phyloP scores from a whole-genome alignment of 2,329 filamentous ascomycete species.

The Colletotrichum coccodes region DNA sequence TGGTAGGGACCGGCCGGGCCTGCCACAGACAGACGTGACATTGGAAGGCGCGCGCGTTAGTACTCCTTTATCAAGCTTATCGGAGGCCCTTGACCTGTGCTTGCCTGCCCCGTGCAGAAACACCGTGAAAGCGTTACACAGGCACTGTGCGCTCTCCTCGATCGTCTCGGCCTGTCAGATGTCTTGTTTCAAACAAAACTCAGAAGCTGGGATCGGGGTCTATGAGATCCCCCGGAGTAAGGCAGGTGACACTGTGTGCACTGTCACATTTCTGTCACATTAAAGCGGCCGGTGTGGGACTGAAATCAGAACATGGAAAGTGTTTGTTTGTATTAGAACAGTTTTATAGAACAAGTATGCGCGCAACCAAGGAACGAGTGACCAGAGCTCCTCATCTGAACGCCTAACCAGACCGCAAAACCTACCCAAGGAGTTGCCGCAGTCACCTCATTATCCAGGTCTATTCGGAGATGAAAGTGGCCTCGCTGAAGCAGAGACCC shows the following conservation, averaged over 20 bases:
- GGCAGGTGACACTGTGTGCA: neutral
- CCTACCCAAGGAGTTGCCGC: constrained; percentile 20
- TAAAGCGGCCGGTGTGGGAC: neutral
- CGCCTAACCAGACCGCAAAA: constrained; percentile 29
- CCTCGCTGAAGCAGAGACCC: constrained; percentile 85
- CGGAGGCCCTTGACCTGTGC: neutral
- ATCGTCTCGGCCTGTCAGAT: neutral
- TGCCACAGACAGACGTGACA: neutral
- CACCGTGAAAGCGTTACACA: neutral
- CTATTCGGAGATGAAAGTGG: constrained; percentile 89
- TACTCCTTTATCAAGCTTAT: neutral
- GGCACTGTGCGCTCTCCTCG: neutral
- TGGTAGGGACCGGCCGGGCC: neutral
- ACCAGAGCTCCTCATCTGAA: constrained; percentile 22
- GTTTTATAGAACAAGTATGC: constrained; percentile 24
- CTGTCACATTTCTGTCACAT: neutral
- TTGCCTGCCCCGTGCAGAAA: neutral
- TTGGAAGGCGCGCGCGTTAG: neutral
- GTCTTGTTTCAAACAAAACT: constrained; percentile 12
- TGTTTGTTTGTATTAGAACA: constrained; percentile 31
- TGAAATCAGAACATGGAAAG: neutral
- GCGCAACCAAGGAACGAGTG: constrained; percentile 30
- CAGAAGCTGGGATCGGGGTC: neutral
- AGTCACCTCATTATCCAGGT: constrained; percentile 25
- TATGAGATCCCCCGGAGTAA: neutral